Percentiles rank a stretch among this genome's conserved stretches.
Evolutionary conservation across 441 rosid genomes (phyloP).

Genomic region (Populus trichocarpa): DNA sequence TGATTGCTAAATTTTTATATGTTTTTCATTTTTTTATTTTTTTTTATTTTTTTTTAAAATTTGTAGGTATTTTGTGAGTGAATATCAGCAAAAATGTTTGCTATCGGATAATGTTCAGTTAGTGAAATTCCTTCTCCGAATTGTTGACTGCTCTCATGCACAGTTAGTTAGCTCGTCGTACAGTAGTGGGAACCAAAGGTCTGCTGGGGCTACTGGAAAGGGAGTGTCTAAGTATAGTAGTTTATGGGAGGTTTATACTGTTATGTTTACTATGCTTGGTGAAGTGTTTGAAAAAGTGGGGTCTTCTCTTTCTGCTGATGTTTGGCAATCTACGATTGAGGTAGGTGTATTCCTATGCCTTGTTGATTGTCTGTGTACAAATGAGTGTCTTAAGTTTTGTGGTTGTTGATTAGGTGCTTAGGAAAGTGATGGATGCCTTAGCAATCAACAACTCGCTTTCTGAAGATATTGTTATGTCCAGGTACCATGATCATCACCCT

Average conservation of each 20-base stretch:
- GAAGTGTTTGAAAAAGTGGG: slow-evolving; percentile 52
- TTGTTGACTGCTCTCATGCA: slow-evolving; percentile 36
- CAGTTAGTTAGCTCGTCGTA: slow-evolving; percentile 36
- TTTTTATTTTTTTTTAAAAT: not conserved
- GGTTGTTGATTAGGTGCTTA: slow-evolving; percentile 46
- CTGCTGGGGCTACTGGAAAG: slow-evolving; percentile 40
- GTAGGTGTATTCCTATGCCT: slow-evolving; percentile 29
- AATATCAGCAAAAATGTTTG: slow-evolving; percentile 37
- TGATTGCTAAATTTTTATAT: not conserved
- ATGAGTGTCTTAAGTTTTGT: slow-evolving; percentile 4
- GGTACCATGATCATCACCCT: slow-evolving; percentile 35
- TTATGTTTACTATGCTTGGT: slow-evolving; percentile 61
- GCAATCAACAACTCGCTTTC: slow-evolving; percentile 53
- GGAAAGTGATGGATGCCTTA: slow-evolving; percentile 74
- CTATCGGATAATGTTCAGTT: slow-evolving; percentile 46
- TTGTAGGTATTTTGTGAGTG: slow-evolving; percentile 45
- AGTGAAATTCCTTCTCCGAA: slow-evolving; percentile 59
- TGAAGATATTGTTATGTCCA: slow-evolving; percentile 64
- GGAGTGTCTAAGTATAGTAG: slow-evolving; percentile 33
- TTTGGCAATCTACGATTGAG: slow-evolving; percentile 67
- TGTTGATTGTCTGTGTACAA: slow-evolving; percentile 8
- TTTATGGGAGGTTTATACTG: slow-evolving; percentile 63
- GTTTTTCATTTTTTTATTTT: not conserved
- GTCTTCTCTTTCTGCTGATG: slow-evolving; percentile 49
- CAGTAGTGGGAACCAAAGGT: slow-evolving; percentile 27